Evolutionary conservation across 2,329 filamentous ascomycete genomes (phyloP).

Genomic region (Furcasterigmium furcatum): DNA sequence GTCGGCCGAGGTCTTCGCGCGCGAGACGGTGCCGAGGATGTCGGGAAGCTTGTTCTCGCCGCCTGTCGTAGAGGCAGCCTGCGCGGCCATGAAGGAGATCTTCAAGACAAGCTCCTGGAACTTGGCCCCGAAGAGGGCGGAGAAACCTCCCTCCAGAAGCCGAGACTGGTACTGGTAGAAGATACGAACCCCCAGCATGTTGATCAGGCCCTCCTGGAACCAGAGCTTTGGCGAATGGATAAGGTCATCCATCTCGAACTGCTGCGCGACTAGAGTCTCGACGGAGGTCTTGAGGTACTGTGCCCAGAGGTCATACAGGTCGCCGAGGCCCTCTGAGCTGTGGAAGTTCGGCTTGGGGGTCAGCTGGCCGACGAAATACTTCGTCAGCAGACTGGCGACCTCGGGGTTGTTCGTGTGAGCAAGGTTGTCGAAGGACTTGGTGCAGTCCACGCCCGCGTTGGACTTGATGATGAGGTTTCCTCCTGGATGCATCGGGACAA

Average conservation of each 20-base stretch:
- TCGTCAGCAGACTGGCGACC: constrained; percentile 47
- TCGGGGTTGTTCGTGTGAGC: constrained; percentile 54
- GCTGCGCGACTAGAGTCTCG: constrained; percentile 49
- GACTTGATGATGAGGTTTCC: constrained; percentile 51
- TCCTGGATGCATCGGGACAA: constrained; percentile 49
- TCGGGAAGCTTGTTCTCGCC: constrained; percentile 36
- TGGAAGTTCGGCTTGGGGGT: constrained; percentile 2
- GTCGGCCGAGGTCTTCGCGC: constrained; percentile 39
- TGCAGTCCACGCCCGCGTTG: constrained; percentile 52
- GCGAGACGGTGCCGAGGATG: constrained; percentile 37
- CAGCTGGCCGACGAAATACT: constrained; percentile 51
- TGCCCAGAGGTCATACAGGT: constrained; percentile 46
- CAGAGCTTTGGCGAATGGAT: constrained; percentile 41
- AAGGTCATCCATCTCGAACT: constrained; percentile 51
- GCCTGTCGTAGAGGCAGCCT: constrained; percentile 25
- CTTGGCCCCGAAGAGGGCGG: constrained; percentile 46
- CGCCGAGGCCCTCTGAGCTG: constrained; percentile 30
- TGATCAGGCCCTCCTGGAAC: constrained; percentile 42
- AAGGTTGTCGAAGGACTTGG: constrained; percentile 48
- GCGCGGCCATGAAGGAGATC: constrained; percentile 46
- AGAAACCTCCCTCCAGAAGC: constrained; percentile 46
- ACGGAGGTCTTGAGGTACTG: constrained; percentile 45
- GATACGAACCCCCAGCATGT: constrained; percentile 44
- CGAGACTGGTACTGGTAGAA: constrained; percentile 52
- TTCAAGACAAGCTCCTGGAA: constrained; percentile 51